These are phyloP conservation scores for Phylloboletellus chloephorus DNA, from an alignment of 1,284 basidiomycete genomes.

Conservation along the genomic window DNA sequence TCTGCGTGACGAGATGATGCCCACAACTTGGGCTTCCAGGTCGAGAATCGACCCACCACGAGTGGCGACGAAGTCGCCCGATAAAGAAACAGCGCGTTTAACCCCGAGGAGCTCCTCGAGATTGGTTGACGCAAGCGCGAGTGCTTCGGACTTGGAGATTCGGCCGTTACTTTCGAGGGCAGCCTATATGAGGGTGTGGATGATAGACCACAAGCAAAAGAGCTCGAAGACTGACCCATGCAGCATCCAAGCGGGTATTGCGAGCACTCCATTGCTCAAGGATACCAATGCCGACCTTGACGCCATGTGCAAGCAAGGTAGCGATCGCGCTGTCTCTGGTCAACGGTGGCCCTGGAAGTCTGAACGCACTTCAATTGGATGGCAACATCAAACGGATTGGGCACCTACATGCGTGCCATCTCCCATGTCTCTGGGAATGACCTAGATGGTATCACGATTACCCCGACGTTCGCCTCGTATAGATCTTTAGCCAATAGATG, in stretches of 20 bases:
- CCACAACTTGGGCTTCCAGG: conserved; percentile 43
- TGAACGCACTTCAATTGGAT: conserved; percentile 15
- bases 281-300: conserved; percentile 71
- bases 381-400: neutral
- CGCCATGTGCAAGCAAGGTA: conserved; percentile 58
- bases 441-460: conserved; percentile 60
- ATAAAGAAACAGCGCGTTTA: conserved; percentile 20
- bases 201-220: neutral
- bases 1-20: conserved; percentile 39
- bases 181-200: conserved; percentile 15
- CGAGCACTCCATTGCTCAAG: conserved; percentile 48
- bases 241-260: conserved; percentile 55
- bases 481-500: conserved; percentile 74
- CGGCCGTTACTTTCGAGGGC: conserved; percentile 19
- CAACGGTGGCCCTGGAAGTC: conserved; percentile 73
- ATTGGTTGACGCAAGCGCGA: conserved; percentile 28
- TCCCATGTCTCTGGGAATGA: conserved; percentile 62
- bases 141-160: conserved; percentile 30
- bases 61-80: conserved; percentile 48
- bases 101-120: conserved; percentile 56
- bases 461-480: conserved; percentile 64
- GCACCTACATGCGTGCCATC: conserved; percentile 42
- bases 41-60: conserved; percentile 38
- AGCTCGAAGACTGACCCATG: conserved; percentile 18
- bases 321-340: conserved; percentile 59